phyloP scores from a whole-genome alignment of 2,329 filamentous ascomycete species.

The Alternaria brassicae region DNA sequence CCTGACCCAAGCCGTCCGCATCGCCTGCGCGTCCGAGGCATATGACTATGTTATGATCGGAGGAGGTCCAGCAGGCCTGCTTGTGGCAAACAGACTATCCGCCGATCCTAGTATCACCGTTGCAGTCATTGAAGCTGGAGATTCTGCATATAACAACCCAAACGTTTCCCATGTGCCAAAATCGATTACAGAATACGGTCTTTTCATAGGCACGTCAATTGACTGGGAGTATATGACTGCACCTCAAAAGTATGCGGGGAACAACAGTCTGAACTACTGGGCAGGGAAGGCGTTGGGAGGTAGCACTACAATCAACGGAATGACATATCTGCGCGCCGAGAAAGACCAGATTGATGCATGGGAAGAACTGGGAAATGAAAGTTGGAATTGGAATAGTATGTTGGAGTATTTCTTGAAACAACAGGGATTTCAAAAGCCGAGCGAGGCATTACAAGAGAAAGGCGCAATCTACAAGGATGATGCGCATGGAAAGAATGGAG shows the following conservation, averaged over 20 bases:
- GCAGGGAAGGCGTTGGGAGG: constrained; percentile 56
- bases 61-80: constrained; percentile 44
- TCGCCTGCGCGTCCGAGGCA: constrained; percentile 16
- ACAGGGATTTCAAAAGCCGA: constrained; percentile 38
- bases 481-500: constrained; percentile 33
- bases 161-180: constrained; percentile 38
- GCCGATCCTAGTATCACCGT: constrained; percentile 30
- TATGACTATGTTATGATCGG: constrained; percentile 48
- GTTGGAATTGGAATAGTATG: constrained; percentile 44
- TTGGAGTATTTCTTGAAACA: constrained; percentile 37
- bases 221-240: constrained; percentile 53
- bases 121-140: constrained; percentile 47
- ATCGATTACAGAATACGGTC: constrained; percentile 30
- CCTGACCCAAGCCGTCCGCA: neutral
- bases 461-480: constrained; percentile 35
- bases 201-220: constrained; percentile 38
- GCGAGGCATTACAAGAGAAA: constrained; percentile 16
- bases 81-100: constrained; percentile 40
- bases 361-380: constrained; percentile 43
- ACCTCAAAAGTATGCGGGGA: constrained; percentile 49
- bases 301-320: constrained; percentile 54
- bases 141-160: constrained; percentile 37
- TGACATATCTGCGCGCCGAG: constrained; percentile 48
- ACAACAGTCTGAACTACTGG: constrained; percentile 37
- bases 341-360: constrained; percentile 44